Base-by-base conservation (phyloP, 2,329 filamentous ascomycete species). In the Tolypocladium cylindrosporum region DNA sequence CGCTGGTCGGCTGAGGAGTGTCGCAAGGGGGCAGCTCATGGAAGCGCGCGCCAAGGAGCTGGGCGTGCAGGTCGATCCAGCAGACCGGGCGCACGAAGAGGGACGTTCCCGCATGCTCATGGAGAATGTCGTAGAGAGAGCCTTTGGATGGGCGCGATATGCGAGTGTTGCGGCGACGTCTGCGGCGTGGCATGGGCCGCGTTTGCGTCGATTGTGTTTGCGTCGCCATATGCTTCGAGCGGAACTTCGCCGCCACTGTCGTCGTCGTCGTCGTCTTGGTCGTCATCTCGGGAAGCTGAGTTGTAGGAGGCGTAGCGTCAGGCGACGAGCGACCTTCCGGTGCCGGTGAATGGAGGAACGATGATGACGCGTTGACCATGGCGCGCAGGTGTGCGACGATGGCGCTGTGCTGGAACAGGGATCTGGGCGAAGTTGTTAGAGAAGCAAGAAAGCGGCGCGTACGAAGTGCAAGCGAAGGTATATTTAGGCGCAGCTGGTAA, bases 51-150 rank as follows among this genome's bases (percentile, higher is more conserved):
- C 74, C 75, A 7, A 84, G 77, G 2, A 83, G 68, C 50, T 71
- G 66, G 11, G 73, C 64, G 59, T 85, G 82, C 1, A 72, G 58
- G 57, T 83, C 80, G 19, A 77, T 83, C 82, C 82, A 85, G 64
- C 74, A 77, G 52, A 83, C 77, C 2, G 82, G 82, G 34, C 76
- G 73, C 54, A 80, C 68, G 59, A 77, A 83, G 24, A 85, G 77
- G 0, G 76, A 73, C 0, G 66, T 68, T 50, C 79, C 76, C 40
- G 74, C 67, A 63, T 84, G 65, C 27, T 78, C 71, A 60, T 77
- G 75, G 60, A 85, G 72, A 51, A 81, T 72, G 60, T 80, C 79
- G 64, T 77, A 79, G 27, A 85, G 70, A 0, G 82, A 84, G 24
- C 77, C 76, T 24, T 71, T 68, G 51, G 77, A 74, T 0, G 79